Evolutionary conservation across 1,284 basidiomycete genomes (phyloP).

Genomic region (Meripilus lineatus): DNA sequence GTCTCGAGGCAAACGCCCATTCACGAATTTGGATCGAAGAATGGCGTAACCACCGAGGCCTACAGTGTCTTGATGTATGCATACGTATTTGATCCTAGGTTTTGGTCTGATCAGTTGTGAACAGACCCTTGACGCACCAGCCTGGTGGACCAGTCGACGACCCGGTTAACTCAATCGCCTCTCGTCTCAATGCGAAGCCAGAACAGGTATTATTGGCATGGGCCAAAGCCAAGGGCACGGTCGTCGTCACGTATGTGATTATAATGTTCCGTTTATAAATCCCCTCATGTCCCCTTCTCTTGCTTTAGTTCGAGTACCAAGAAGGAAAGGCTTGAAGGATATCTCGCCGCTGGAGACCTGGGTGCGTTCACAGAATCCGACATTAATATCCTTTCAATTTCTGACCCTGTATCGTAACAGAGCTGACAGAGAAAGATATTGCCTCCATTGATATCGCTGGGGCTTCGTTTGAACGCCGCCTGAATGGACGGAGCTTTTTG

Average conservation of each 20-base stretch:
- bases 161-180: conserved; percentile 51
- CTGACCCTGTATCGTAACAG: conserved; percentile 13
- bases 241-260: conserved; percentile 57
- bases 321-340: conserved; percentile 48
- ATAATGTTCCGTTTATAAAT: background rate
- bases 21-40: conserved; percentile 51
- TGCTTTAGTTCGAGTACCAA: conserved; percentile 44
- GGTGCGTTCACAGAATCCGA: conserved; percentile 33
- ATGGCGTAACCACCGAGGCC: conserved; percentile 68
- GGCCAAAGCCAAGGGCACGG: conserved; percentile 60
- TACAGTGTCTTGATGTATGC: conserved; percentile 64
- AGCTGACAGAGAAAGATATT: conserved; percentile 35
- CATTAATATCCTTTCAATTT: background rate
- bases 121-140: conserved; percentile 56
- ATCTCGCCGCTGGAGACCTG: conserved; percentile 46
- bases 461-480: conserved; percentile 24
- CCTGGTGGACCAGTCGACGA: conserved; percentile 74
- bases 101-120: too few relatives aligned
- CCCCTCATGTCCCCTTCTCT: conserved; percentile 1
- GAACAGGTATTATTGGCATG: conserved; percentile 72
- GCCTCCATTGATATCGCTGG: conserved; percentile 39
- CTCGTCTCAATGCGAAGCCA: conserved; percentile 52
- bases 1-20: conserved; percentile 47
- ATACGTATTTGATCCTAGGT: background rate
- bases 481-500: too few relatives aligned